A percentile compares a stretch with the other conserved stretches of the same genome.
phyloP scores from a whole-genome alignment of 2,329 filamentous ascomycete species.

The Alternaria panax region DNA sequence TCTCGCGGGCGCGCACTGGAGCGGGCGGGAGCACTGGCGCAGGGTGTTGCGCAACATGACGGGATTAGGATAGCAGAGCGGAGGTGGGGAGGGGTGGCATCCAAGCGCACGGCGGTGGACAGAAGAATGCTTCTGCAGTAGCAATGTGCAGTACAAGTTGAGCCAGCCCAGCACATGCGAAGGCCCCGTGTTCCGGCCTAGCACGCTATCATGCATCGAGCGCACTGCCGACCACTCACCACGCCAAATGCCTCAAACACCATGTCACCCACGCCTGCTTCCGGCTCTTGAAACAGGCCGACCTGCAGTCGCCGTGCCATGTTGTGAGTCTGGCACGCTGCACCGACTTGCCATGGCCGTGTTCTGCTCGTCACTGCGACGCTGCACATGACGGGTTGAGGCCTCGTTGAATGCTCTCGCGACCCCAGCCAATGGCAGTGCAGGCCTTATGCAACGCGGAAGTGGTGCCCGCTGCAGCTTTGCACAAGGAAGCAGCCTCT shows the following conservation, averaged over 20 bases:
- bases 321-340: not conserved
- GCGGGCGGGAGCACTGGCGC: slow-evolving; percentile 69
- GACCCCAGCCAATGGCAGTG: slow-evolving; percentile 21
- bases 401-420: not conserved
- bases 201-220: slow-evolving; percentile 19
- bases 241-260: slow-evolving; percentile 35
- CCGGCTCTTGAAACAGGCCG: not conserved
- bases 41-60: slow-evolving; percentile 77
- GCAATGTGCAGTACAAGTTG: slow-evolving; percentile 24
- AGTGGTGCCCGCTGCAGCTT: not conserved
- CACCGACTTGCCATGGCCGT: not conserved
- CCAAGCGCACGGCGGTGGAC: slow-evolving; percentile 35
- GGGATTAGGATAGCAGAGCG: slow-evolving; percentile 33
- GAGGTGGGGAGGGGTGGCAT: slow-evolving; percentile 38
- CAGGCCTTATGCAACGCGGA: slow-evolving; percentile 18
- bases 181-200: slow-evolving; percentile 29
- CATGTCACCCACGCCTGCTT: not conserved
- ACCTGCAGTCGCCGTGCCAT: not conserved
- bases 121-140: slow-evolving; percentile 31
- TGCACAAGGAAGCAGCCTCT: slow-evolving; percentile 8
- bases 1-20: slow-evolving; percentile 62
- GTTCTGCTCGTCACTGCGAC: not conserved
- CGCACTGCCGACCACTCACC: slow-evolving; percentile 18
- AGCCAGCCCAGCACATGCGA: slow-evolving; percentile 29
- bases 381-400: slow-evolving; percentile 2